A percentile compares a stretch with the other conserved stretches of the same genome.
Conservation (phyloP, 495 filamentous ascomycete species). For the Aspergillus avenaceus region DNA sequence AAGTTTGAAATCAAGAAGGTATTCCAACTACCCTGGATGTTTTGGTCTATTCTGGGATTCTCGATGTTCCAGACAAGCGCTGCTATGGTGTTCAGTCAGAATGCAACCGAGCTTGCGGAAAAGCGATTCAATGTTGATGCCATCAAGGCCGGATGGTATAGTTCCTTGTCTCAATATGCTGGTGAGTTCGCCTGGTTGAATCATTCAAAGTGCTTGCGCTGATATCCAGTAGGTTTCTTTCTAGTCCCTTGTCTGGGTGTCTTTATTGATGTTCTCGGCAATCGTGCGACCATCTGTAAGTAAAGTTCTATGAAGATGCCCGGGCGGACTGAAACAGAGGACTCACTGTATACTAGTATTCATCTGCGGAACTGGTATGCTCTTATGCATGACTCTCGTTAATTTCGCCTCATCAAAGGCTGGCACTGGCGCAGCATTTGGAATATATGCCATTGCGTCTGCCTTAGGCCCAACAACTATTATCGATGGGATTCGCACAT, state of each 20-base stretch:
- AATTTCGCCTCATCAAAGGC: conserved; percentile 29
- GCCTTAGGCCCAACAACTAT: conserved; percentile 38
- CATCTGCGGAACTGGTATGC: conserved; percentile 32
- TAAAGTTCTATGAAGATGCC: conserved; percentile 1
- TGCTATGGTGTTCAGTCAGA: conserved; percentile 35
- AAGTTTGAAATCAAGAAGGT: conserved; percentile 41
- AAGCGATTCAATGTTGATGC: conserved; percentile 36
- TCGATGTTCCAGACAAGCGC: conserved; percentile 42
- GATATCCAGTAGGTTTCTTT: conserved; percentile 27
- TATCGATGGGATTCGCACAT: conserved; percentile 42
- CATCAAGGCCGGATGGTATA: conserved; percentile 44
- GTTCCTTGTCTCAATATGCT: conserved; percentile 37
- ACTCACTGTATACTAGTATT: conserved; percentile 18
- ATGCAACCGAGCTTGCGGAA: conserved; percentile 43
- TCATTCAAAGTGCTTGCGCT: background rate
- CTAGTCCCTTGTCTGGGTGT: conserved; percentile 38
- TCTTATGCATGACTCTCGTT: conserved; percentile 38
- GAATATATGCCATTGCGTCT: conserved; percentile 37
- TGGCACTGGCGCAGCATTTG: conserved; percentile 41
- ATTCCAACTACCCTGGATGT: conserved; percentile 41
- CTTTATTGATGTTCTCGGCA: conserved; percentile 42
- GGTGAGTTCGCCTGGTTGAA: conserved; percentile 17
- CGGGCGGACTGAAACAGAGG: background rate
- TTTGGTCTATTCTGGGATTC: conserved; percentile 38
- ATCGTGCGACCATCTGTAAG: conserved; percentile 37